Base-by-base conservation (phyloP, 768 basidiomycete genomes). In the Boletus coccyginus region DNA sequence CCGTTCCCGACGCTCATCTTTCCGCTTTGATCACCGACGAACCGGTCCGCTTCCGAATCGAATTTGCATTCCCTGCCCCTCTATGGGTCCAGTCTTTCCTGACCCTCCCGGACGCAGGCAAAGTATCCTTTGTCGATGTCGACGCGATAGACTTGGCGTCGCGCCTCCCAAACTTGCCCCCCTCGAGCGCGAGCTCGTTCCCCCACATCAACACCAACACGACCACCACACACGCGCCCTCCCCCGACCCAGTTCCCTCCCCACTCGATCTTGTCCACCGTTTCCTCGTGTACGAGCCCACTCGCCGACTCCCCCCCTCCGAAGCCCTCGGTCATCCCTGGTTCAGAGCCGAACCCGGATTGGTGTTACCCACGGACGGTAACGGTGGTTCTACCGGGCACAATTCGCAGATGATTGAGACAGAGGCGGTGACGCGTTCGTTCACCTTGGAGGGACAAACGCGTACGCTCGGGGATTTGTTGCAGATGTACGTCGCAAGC, bases 91-190 rank as follows among this genome's bases (percentile, higher is more conserved):
- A 89, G 86, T 76, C 74, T 2, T 89, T 89, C 62, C 67, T 74
- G 29, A 66, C 73, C 24, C 77, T 93, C 0, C 89, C 91, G 0
- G 82, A 85, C 35, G 85, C 87, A 1, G 71, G 75, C 44, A 84
- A 84, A 40, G 74, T 94, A 5, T 72, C 79, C 3, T 94, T 94
- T 69, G 75, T 76, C 29, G 66, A 79, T 13, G 82, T 81, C 3
- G 75, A 77, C 0, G 70, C 77, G 0, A 74, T 81, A 5, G 76
- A 79, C n/a, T 69, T 92, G n/a, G 55, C 60, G 1, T 66, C 70
- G 0, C 63, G 80, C 32, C 72, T 92, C 21, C 87, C 90, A 1
- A 87, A 91, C 63, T 64, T 87, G 1, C 86, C 86, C 4, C 70
- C 72, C 0, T 66, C 66, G 10, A 29, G 52, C 6, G 36, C 29